Base-by-base conservation (phyloP, 176 grass and related monocot genomes). In the Raddia distichophylla region DNA sequence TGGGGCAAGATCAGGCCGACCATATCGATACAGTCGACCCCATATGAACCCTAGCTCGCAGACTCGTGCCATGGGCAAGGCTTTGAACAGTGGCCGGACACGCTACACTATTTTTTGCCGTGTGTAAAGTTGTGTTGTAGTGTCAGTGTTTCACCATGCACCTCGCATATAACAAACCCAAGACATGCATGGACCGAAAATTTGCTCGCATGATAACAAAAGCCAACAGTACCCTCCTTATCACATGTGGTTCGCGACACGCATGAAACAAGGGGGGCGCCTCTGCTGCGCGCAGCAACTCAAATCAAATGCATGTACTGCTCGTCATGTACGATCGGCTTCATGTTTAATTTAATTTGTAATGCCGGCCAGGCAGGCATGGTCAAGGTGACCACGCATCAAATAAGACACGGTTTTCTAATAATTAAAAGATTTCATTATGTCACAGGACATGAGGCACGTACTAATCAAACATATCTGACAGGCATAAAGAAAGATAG, bases 401-500 rank as follows among this genome's bases (percentile, higher is more conserved):
- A 56, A 74, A 64, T 71, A 55, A 4, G 56, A 58, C 67, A 73
- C 37, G 37, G 55, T 15, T n/a, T 73, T 43, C 16, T 83, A 35
- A 48, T 58, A 53, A 27, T 27, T 50, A 50, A 18, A 83, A 76
- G 13, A 55, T 70, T 76, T 81, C 10, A 46, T 52, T 79, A 58
- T 50, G 71, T 71, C 77, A 81, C 77, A 53, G 57, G 77, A 71
- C 77, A 81, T 58, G 9, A 43, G 1, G 27, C 27, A 27, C 27
- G 27, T 70, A 80, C 58, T 85, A 85, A 76, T 89, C 58, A 77
- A 89, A 48, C 57, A 71, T 85, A 85, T 77, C 77, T 65, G 13
- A 57, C 17, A 22, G 51, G 49, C 80, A 22, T 60, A 84, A 49
- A 75, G 9, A 84, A 67, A 71, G 49, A n/a, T 9, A 48, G 22